Evolutionary conservation across 2,329 filamentous ascomycete genomes (phyloP).

Genomic region (Colletotrichum sp.): DNA sequence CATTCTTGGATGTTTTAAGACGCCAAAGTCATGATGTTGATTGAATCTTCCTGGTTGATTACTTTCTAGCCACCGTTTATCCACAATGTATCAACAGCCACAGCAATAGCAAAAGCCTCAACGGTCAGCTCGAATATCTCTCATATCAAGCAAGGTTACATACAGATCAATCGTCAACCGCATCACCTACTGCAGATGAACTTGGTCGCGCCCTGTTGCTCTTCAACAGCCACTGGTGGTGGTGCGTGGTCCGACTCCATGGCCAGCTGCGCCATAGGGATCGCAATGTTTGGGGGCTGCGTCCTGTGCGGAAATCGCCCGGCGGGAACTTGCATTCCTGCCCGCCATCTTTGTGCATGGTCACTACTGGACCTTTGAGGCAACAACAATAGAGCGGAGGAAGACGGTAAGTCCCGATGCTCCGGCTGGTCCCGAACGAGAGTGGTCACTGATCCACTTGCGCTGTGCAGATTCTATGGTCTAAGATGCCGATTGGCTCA

Average conservation of each 20-base stretch:
- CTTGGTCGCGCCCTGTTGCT: background rate
- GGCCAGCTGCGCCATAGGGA: background rate
- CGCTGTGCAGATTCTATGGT: background rate
- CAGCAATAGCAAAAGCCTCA: background rate
- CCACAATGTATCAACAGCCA: background rate
- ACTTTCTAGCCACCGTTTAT: background rate
- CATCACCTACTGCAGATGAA: background rate
- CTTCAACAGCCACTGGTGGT: background rate
- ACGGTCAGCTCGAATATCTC: background rate
- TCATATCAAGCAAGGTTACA: background rate
- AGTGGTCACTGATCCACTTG: background rate
- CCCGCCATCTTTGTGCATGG: background rate
- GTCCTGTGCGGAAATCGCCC: background rate
- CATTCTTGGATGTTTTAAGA: background rate
- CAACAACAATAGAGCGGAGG: background rate
- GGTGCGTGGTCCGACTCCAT: background rate
- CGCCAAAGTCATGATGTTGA: background rate
- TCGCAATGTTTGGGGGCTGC: too few relatives aligned
- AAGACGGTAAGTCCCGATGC: background rate
- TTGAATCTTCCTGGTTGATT: background rate
- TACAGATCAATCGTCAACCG: background rate
- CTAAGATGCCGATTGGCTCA: background rate
- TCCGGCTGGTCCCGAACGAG: background rate
- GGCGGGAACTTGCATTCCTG: background rate
- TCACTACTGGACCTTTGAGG: background rate